phyloP scores from a whole-genome alignment of 257 asterid species.

The Echites panduratus region DNA sequence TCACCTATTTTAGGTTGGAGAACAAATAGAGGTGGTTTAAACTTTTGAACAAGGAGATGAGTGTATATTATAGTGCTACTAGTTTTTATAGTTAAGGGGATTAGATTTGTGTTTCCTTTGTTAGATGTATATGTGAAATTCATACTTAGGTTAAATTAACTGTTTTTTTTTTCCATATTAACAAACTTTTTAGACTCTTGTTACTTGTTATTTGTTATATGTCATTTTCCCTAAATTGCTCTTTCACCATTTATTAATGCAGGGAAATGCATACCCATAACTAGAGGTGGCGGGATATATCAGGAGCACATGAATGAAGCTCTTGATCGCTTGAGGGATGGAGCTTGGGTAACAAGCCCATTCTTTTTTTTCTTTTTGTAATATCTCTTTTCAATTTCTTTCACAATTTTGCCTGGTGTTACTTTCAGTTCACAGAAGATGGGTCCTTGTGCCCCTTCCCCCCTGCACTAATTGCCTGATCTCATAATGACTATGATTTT shows the following conservation, averaged over 20 bases:
- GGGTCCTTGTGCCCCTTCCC: neutral
- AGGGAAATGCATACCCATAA: constrained; percentile 98
- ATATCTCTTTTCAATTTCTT: neutral
- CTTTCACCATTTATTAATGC: constrained; percentile 24
- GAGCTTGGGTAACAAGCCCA: constrained; percentile 74
- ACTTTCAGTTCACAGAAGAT: neutral
- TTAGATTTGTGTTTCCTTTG: neutral
- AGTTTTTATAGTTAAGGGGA: neutral
- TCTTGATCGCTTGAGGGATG: constrained; percentile 70
- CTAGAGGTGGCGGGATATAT: constrained; percentile 90
- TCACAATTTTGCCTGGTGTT: neutral
- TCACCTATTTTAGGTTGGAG: neutral
- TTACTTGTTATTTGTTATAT: neutral
- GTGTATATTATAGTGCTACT: neutral
- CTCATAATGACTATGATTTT: constrained; percentile 8
- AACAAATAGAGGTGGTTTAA: neutral
- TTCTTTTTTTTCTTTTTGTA: neutral
- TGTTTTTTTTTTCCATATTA: neutral
- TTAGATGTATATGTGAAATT: neutral
- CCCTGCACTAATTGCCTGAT: neutral
- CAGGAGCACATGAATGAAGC: constrained; percentile 98
- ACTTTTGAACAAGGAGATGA: neutral
- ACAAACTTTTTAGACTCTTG: neutral
- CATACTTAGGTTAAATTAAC: neutral
- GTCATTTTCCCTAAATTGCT: neutral